Evolutionary conservation across 1,139 yeast species (phyloP).

Genomic region (Entelexis paramagnoliae): DNA sequence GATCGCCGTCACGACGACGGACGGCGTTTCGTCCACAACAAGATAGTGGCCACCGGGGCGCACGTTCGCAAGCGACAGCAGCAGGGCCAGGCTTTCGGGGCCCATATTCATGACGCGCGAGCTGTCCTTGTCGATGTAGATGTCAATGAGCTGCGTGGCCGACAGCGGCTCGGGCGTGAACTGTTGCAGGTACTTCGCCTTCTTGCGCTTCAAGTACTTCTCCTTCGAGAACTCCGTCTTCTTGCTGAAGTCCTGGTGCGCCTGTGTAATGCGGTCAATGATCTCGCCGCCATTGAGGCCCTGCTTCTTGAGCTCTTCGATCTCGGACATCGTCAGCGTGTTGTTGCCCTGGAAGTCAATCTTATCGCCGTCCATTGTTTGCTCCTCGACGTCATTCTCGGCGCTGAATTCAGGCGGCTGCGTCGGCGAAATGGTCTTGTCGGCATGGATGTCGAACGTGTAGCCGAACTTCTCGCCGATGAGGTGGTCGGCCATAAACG

Average conservation of each 20-base stretch:
- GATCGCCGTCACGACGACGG: slow-evolving; percentile 69
- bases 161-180: slow-evolving; percentile 75
- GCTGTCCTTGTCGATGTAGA: slow-evolving; percentile 63
- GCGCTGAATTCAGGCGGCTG: slow-evolving; percentile 24
- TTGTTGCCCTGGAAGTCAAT: slow-evolving; percentile 69
- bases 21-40: slow-evolving; percentile 86
- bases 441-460: slow-evolving; percentile 71
- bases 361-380: slow-evolving; percentile 23
- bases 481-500: slow-evolving; percentile 62
- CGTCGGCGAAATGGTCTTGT: slow-evolving; percentile 36
- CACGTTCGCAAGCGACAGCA: slow-evolving; percentile 68
- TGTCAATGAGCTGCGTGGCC: slow-evolving; percentile 64
- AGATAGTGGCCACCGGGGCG: slow-evolving; percentile 83
- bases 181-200: slow-evolving; percentile 76
- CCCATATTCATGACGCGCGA: slow-evolving; percentile 70
- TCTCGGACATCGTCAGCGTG: slow-evolving; percentile 59
- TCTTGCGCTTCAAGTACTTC: slow-evolving; percentile 81
- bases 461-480: slow-evolving; percentile 80
- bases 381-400: slow-evolving; percentile 32
- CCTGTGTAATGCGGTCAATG: slow-evolving; percentile 67
- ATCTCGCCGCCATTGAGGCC: slow-evolving; percentile 63
- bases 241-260: slow-evolving; percentile 78
- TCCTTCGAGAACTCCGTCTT: slow-evolving; percentile 87
- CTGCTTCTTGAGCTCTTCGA: slow-evolving; percentile 60
- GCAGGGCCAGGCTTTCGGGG: slow-evolving; percentile 67